Percentiles rank a stretch among this genome's conserved stretches.
phyloP scores from a whole-genome alignment of 768 basidiomycete species.

The Mrakia blollopis region DNA sequence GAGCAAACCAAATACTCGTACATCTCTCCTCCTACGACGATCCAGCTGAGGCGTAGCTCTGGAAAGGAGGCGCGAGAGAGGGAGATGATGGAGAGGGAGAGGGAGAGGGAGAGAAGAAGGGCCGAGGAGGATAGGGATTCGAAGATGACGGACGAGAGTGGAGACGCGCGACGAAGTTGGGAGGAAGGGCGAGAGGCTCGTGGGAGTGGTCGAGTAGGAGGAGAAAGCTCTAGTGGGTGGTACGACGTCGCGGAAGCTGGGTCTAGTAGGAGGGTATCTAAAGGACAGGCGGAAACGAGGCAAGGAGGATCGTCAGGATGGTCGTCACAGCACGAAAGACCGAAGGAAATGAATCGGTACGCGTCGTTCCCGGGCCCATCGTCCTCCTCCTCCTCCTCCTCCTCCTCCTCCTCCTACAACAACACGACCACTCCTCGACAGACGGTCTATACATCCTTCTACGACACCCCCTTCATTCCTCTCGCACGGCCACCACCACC shows the following conservation, averaged over 20 bases:
- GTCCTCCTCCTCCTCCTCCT: neutral
- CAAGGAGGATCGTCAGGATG: neutral
- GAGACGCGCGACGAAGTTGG: neutral
- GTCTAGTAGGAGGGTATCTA: neutral
- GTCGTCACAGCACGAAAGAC: neutral
- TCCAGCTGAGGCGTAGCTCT: neutral
- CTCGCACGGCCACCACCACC: neutral
- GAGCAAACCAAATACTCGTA: neutral
- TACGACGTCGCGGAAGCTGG: neutral
- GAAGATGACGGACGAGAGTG: slow-evolving; percentile 3
- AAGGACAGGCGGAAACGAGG: neutral
- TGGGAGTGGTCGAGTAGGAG: neutral
- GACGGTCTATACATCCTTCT: neutral
- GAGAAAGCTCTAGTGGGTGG: neutral
- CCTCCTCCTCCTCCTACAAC: neutral
- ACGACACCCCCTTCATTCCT: neutral
- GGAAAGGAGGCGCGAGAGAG: neutral
- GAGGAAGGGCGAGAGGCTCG: neutral
- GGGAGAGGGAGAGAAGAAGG: neutral
- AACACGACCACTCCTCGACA: neutral
- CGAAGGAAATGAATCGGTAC: neutral
- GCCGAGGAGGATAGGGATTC: neutral
- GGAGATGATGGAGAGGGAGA: neutral
- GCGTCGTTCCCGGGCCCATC: neutral
- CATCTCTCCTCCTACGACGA: neutral